Evolutionary conservation across 164 flowering plant genomes (phyloP), one percentile per base, ranked within the genome.

Genomic region (Vitis cinerea): DNA sequence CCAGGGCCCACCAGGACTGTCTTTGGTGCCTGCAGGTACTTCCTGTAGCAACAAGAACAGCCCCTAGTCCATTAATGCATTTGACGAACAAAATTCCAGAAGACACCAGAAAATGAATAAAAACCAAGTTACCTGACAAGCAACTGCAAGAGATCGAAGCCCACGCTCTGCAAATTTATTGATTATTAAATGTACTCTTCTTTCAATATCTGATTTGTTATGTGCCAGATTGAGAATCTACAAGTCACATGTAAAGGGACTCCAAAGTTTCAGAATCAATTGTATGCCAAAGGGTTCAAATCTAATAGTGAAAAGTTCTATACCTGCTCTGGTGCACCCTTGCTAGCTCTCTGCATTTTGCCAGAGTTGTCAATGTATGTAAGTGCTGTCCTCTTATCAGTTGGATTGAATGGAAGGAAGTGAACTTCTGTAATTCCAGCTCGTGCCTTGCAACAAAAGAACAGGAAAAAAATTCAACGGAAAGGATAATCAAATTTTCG

Each of bases 261-360:
- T 23, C 19, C 3, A 10, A 30, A 30, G 48, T 8, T 59, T 50
- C 14, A 54, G 10, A 10, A 14, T 10, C 19, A 6, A 19, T 53
- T 8, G 49, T 8, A 9, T 0, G 44, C 11, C 9, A 23, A 53
- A 59, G 44, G 13, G n/a, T 1, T 44, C 29, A 61, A 60, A 47
- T 19, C 1, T 23, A 23, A n/a, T 1, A 23, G 27, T 23, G 27
- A 23, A 23, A 23, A 23, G 27, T 7, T 44, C 6, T n/a, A 1
- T 54, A 76, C 77, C 82, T 79, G 82, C 69, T 79, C 82, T 6
- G 82, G 82, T 66, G 82, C 82, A 27, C 82, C 79, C 70, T 79
- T 79, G 82, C 79, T 79, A 7, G 67, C 79, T 56, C 82, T 75
- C 12, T 76, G 72, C 82, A 63, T 62, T 13, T 76, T 76, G 14